Percentiles rank a stretch among this genome's conserved stretches.
These are phyloP conservation scores for Eucalyptus globulus DNA, from an alignment of 345 rosid genomes.

Conservation along the genomic window DNA sequence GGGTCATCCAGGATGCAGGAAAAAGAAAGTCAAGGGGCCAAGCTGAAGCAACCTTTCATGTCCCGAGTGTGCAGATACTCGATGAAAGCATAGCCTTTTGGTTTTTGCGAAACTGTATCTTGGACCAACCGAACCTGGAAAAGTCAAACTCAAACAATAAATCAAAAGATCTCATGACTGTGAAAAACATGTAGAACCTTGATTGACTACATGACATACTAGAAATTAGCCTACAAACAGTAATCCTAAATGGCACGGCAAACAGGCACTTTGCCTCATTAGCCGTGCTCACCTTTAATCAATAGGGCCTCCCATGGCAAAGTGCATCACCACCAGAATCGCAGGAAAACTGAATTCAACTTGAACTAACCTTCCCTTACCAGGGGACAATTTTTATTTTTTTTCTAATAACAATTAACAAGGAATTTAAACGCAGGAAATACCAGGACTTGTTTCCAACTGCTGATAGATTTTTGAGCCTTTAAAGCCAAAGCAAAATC, in stretches of 20 bases:
- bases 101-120: slow-evolving; percentile 67
- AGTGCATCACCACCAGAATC: slow-evolving; percentile 97
- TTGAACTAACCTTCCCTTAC: slow-evolving; percentile 90
- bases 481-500: slow-evolving; percentile 45
- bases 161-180: background rate
- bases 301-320: slow-evolving; percentile 73
- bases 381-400: slow-evolving; percentile 49
- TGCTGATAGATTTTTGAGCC: slow-evolving; percentile 78
- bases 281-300: slow-evolving; percentile 97
- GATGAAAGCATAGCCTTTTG: slow-evolving; percentile 93
- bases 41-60: slow-evolving; percentile 63
- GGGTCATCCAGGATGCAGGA: background rate
- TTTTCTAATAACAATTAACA: slow-evolving; percentile 20
- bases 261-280: slow-evolving; percentile 62
- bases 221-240: slow-evolving; percentile 2
- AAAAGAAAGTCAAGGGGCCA: background rate
- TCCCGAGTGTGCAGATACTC: slow-evolving; percentile 94
- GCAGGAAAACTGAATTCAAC: slow-evolving; percentile 48
- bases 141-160: slow-evolving; percentile 19
- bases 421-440: slow-evolving; percentile 18
- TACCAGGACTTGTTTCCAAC: slow-evolving; percentile 86
- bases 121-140: slow-evolving; percentile 72
- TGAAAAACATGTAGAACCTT: background rate
- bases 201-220: slow-evolving; percentile 12
- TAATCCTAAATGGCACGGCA: slow-evolving; percentile 83